Percentiles rank a stretch among this genome's conserved stretches.
Evolutionary conservation across 495 filamentous ascomycete genomes (phyloP).

Genomic region (Neurospora sp.): DNA sequence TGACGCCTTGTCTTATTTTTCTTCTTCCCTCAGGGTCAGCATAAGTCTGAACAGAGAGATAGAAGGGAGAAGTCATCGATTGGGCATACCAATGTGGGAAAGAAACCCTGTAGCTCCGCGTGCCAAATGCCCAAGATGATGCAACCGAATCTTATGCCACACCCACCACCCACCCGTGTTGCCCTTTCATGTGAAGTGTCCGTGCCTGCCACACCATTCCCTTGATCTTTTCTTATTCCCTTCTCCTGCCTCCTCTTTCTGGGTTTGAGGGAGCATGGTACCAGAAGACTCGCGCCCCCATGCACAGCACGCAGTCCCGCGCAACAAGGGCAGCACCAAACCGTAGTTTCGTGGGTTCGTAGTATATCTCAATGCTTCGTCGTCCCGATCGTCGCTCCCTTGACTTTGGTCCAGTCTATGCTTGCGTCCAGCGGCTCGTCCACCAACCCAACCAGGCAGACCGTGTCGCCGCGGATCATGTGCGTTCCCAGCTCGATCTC

Average conservation of each 20-base stretch:
- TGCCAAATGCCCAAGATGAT: neutral
- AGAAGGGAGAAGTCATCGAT: neutral
- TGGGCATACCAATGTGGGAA: constrained; percentile 11
- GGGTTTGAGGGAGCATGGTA: neutral
- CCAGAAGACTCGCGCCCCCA: neutral
- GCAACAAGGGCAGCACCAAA: no score
- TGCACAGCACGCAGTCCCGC: neutral
- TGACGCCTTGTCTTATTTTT: neutral
- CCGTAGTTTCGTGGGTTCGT: neutral
- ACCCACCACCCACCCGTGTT: neutral
- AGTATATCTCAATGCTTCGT: constrained; percentile 51
- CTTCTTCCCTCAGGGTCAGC: constrained; percentile 10
- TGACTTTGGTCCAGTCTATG: constrained; percentile 87
- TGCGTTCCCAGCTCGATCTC: constrained; percentile 83
- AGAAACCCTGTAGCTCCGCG: neutral
- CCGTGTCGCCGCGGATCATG: constrained; percentile 87
- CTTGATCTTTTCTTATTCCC: neutral
- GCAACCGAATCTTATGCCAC: neutral
- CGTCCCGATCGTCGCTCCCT: constrained; percentile 70
- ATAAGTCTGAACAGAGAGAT: neutral
- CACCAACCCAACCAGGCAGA: constrained; percentile 80
- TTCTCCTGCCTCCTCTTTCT: neutral
- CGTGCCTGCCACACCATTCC: neutral
- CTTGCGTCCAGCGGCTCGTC: constrained; percentile 78
- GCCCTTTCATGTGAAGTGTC: neutral